phyloP scores from a whole-genome alignment of 75 land plant genomes.

The Picea glauca region DNA sequence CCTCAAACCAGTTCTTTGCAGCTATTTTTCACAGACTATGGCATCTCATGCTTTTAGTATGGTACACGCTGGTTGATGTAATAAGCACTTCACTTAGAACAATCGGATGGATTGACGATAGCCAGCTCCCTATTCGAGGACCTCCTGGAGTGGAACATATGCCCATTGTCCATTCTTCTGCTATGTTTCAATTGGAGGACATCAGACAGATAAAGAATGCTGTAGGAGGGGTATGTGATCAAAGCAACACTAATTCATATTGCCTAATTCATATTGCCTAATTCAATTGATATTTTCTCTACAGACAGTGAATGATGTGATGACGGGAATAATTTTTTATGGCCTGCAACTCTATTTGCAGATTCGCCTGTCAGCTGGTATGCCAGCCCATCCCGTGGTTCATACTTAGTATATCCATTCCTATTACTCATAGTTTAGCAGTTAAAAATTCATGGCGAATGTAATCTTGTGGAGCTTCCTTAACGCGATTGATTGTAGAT shows the following conservation, averaged over 20 bases:
- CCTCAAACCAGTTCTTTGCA: background rate
- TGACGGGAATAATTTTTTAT: slow-evolving; percentile 27
- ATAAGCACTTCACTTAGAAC: slow-evolving; percentile 11
- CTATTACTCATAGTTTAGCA: background rate
- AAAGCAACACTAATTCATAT: no score
- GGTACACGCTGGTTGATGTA: slow-evolving; percentile 14
- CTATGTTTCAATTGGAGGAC: background rate
- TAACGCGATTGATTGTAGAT: no score
- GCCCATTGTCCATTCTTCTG: background rate
- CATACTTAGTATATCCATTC: background rate
- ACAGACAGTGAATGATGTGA: slow-evolving; percentile 44
- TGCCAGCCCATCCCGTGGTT: background rate
- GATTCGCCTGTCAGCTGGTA: background rate
- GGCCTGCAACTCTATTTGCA: slow-evolving; percentile 26
- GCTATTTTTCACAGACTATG: background rate
- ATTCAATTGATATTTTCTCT: background rate
- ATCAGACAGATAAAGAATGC: background rate
- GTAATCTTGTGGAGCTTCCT: no score
- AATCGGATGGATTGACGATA: background rate
- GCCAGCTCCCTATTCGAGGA: background rate
- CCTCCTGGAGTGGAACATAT: background rate
- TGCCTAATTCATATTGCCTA: no score
- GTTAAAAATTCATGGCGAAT: background rate
- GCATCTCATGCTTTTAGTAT: no score
- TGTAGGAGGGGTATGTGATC: background rate